Base-by-base conservation (phyloP, 2,329 filamentous ascomycete genomes). In the Ilyonectria destructans region DNA sequence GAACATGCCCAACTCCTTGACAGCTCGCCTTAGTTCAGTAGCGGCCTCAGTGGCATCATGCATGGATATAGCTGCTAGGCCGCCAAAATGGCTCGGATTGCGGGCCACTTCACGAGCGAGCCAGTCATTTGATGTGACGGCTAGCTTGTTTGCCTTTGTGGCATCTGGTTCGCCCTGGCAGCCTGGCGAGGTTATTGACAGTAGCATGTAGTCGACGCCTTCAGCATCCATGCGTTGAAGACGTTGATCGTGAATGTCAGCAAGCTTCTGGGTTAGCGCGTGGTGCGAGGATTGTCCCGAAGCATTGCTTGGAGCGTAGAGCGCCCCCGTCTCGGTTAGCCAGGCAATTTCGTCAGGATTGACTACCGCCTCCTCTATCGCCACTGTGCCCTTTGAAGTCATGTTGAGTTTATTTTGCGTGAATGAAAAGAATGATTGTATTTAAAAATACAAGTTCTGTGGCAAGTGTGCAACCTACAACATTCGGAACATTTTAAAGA, bases 151-250 rank as follows among this genome's bases (percentile, higher is more conserved):
- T 6, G 65, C 68, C 4, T 52, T 57, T 2, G 21, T 4, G 2
- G 55, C 43, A 10, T 70, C 48, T 0, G 19, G n/a, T 6, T 65
- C 58, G 0, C 56, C 69, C 2, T 71, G 69, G 0, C 57, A 62
- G 1, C 68, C 69, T 0, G 69, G 64, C 8, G 69, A 67, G 1
- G 69, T 70, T 1, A 70, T 1, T 1, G 69, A 71, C 0, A 71
- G 26, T 0, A 71, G 10, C 68, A 70, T 71, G 17, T 71, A 70
- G 0, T 71, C 68, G 0, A 71, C 68, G 1, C 69, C 69, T 0
- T 64, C 56, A 0, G 54, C 57, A 15, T 70, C 58, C 69, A 70
- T 71, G 1, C 37, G 40, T 1, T 33, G 45, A 1, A 71, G 29
- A 0, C 69, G 68, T 1, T 68, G 40, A 2, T 60, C 58, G 4